phyloP scores from a whole-genome alignment of 2,329 filamentous ascomycete species.

The Cercospora zeae-maydis region DNA sequence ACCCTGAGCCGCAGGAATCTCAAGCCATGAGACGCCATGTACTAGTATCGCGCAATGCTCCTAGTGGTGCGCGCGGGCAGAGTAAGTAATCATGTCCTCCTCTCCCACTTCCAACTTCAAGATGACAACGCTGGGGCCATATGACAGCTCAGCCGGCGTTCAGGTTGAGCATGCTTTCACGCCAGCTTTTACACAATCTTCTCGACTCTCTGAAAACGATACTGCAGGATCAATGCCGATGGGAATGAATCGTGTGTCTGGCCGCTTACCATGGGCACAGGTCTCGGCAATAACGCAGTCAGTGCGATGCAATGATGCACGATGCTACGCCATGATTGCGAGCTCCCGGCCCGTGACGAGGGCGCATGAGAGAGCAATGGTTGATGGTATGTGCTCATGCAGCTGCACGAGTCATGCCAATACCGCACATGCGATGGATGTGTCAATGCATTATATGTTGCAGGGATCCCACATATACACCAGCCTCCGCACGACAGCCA shows the following conservation, averaged over 20 bases:
- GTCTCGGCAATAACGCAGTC: neutral
- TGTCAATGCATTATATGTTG: neutral
- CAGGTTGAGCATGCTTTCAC: slow-evolving; percentile 34
- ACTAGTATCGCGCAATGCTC: neutral
- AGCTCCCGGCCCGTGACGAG: neutral
- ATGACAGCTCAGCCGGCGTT: slow-evolving; percentile 27
- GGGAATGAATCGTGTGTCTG: neutral
- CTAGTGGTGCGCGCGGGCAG: neutral
- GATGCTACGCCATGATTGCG: neutral
- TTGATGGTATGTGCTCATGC: neutral
- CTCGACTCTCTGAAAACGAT: slow-evolving; percentile 23
- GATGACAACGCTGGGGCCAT: slow-evolving; percentile 36
- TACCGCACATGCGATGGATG: neutral
- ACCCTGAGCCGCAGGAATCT: slow-evolving; percentile 17
- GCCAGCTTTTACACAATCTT: slow-evolving; percentile 34
- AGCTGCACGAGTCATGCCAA: neutral
- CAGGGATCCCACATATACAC: neutral
- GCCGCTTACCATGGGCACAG: neutral
- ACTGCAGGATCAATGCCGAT: neutral
- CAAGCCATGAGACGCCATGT: neutral
- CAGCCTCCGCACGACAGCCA: neutral
- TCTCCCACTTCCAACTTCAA: neutral
- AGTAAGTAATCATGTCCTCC: slow-evolving; percentile 3
- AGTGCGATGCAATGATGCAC: neutral
- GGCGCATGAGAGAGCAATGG: neutral